Conservation (phyloP, 2,329 filamentous ascomycete genomes). For the Podosphaera aphanis region DNA sequence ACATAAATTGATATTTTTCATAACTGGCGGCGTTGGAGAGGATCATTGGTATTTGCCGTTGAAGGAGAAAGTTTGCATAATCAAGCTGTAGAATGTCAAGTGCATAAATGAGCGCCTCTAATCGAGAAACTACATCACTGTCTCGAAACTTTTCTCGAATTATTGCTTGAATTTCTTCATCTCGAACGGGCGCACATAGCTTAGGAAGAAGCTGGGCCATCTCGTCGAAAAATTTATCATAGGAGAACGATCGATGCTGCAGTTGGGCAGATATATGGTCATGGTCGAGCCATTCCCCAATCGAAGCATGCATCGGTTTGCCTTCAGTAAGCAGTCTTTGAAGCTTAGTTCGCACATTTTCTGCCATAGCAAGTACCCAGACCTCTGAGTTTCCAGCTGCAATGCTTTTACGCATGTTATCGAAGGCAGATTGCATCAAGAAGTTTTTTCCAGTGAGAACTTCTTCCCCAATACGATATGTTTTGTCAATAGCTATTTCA, state of each 20-base stretch:
- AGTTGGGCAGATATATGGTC: conserved; percentile 49
- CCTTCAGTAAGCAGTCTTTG: conserved; percentile 46
- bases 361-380: conserved; percentile 47
- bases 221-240: conserved; percentile 56
- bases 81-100: conserved; percentile 60
- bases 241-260: conserved; percentile 49
- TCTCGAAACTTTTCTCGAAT: conserved; percentile 34
- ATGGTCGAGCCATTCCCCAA: conserved; percentile 52
- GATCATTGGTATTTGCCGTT: conserved; percentile 45
- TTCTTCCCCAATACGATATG: conserved; percentile 47
- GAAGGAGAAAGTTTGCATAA: conserved; percentile 60
- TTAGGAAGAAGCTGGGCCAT: conserved; percentile 55
- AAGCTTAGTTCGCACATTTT: conserved; percentile 48
- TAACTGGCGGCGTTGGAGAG: conserved; percentile 49
- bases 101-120: conserved; percentile 51
- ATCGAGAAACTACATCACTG: conserved; percentile 47
- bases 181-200: conserved; percentile 60
- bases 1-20: conserved; percentile 47
- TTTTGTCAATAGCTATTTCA: conserved; percentile 56
- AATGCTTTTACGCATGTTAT: conserved; percentile 36
- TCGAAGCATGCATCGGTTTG: conserved; percentile 50
- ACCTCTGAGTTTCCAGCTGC: conserved; percentile 39
- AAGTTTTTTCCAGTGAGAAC: conserved; percentile 36
- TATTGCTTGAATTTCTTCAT: conserved; percentile 48
- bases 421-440: conserved; percentile 31